Conservation (phyloP, 2,329 filamentous ascomycete species). For the Aspergillus chevalieri region DNA sequence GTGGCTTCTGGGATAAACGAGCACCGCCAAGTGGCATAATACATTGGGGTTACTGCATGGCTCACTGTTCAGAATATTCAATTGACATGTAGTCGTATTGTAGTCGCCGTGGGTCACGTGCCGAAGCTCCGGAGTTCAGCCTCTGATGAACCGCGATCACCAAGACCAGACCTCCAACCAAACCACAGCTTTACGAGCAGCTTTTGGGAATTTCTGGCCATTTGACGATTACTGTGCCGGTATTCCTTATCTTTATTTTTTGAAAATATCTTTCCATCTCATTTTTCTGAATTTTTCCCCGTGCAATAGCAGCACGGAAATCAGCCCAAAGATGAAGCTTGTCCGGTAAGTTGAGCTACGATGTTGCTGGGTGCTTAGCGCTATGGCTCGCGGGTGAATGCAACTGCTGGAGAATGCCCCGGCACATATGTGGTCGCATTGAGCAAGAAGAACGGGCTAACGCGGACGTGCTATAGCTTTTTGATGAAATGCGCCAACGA, state of each 20-base stretch:
- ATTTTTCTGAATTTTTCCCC: neutral
- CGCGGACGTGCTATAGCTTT: slow-evolving; percentile 59
- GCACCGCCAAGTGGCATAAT: no score
- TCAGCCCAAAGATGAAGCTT: slow-evolving; percentile 76
- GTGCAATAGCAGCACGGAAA: neutral
- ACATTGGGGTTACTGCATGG: no score
- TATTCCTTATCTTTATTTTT: neutral
- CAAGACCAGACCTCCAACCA: neutral
- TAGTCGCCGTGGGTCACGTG: slow-evolving; percentile 6
- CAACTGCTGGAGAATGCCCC: neutral
- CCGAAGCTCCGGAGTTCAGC: slow-evolving; percentile 9
- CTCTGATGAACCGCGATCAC: slow-evolving; percentile 8
- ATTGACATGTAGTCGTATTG: no score
- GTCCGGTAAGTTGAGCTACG: slow-evolving; percentile 64
- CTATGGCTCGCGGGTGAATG: neutral
- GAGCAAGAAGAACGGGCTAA: neutral
- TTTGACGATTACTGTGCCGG: neutral
- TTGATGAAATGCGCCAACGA: slow-evolving; percentile 99
- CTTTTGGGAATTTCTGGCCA: neutral
- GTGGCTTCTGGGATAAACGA: no score
- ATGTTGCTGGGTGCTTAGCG: slow-evolving; percentile 4
- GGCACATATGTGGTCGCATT: neutral
- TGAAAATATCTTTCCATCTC: neutral
- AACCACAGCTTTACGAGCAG: neutral
- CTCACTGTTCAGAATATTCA: no score